A percentile compares a stretch with the other conserved stretches of the same genome.
phyloP scores from a whole-genome alignment of 345 rosid species.

The Syzygium aqueum region DNA sequence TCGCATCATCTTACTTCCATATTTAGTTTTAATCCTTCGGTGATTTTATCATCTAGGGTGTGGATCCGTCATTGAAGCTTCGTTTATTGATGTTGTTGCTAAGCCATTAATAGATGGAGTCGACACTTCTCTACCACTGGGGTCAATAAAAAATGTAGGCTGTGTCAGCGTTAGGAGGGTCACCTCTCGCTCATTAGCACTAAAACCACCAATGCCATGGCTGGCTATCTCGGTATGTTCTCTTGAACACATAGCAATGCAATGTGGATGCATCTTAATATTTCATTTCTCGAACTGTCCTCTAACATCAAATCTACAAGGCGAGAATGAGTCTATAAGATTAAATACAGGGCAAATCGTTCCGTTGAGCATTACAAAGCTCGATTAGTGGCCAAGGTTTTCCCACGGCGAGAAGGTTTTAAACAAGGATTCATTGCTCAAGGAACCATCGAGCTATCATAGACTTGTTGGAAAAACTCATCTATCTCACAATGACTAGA shows the following conservation, averaged over 20 bases:
- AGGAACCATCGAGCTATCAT: too few species aligned
- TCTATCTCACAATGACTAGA: too few species aligned
- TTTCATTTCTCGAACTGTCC: too few species aligned
- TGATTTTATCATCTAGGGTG: not conserved
- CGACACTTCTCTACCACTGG: not conserved
- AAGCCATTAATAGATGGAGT: not conserved
- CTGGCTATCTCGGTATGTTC: accelerated
- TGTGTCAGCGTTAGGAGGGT: not conserved
- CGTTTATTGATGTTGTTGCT: not conserved
- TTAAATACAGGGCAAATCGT: too few species aligned
- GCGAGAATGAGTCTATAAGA: too few species aligned
- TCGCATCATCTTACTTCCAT: not conserved
- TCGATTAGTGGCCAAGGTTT: too few species aligned
- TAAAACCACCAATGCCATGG: not conserved
- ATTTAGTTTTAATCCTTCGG: not conserved
- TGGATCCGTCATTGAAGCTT: not conserved
- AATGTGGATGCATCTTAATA: not conserved
- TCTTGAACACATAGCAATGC: not conserved
- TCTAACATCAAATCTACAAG: too few species aligned
- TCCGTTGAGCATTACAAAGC: too few species aligned
- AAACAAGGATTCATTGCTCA: too few species aligned
- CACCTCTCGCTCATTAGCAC: too few species aligned
- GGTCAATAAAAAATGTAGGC: not conserved
- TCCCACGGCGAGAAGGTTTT: too few species aligned
- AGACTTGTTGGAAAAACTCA: too few species aligned